Evolutionary conservation across 2,329 filamentous ascomycete genomes (phyloP).

Genomic region (Trichoderma afroharzianum): DNA sequence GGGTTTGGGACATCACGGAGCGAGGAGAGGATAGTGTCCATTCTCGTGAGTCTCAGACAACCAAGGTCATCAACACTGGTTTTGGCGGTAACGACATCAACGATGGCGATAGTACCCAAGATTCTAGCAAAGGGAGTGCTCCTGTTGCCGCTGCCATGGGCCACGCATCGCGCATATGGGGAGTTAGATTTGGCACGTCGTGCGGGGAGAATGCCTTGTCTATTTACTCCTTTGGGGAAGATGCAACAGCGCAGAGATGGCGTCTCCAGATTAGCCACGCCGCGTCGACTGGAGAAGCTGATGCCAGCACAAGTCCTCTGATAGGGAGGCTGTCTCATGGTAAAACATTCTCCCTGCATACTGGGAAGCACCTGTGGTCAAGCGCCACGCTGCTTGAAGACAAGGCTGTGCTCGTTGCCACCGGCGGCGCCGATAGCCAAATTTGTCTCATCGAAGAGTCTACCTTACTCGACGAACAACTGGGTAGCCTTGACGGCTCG

Average conservation of each 20-base stretch:
- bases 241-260: slow-evolving; percentile 75
- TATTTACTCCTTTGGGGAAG: slow-evolving; percentile 80
- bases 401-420: slow-evolving; percentile 50
- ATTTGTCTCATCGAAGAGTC: slow-evolving; percentile 47
- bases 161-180: slow-evolving; percentile 87
- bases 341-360: slow-evolving; percentile 61
- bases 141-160: slow-evolving; percentile 74
- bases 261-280: slow-evolving; percentile 41
- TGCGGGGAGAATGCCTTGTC: slow-evolving; percentile 20
- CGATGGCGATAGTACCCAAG: background rate
- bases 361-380: slow-evolving; percentile 90
- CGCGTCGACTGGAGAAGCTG: background rate
- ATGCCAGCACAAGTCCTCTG: background rate
- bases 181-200: slow-evolving; percentile 61
- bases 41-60: slow-evolving; percentile 60
- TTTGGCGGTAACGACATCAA: slow-evolving; percentile 7
- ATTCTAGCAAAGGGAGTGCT: slow-evolving; percentile 10
- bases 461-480: background rate
- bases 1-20: slow-evolving; percentile 79
- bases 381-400: slow-evolving; percentile 42
- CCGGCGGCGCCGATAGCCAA: slow-evolving; percentile 82
- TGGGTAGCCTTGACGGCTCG: slow-evolving; percentile 1
- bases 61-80: slow-evolving; percentile 18
- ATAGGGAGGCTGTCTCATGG: slow-evolving; percentile 45
- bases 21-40: slow-evolving; percentile 22